phyloP scores from a whole-genome alignment of 192 early-diverging fungal species.

The Geranomyces michiganensis region DNA sequence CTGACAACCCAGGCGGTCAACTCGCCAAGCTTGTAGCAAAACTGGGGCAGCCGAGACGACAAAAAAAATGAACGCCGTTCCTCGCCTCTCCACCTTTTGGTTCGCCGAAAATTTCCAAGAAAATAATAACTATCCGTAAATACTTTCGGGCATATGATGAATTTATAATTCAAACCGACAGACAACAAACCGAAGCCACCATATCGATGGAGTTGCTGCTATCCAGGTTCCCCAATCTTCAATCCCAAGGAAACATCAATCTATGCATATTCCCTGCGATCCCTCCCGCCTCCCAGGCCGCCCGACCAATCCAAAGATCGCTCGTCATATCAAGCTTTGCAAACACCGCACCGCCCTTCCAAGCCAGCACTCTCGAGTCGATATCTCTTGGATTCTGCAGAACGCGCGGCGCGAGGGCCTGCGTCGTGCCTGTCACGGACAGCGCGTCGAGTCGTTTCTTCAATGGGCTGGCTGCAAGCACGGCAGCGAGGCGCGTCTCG shows the following conservation, averaged over 20 bases:
- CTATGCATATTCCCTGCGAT: conserved; percentile 10
- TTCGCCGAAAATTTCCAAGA: too few species aligned
- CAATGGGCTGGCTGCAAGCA: conserved; percentile 3
- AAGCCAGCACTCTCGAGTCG: conserved; percentile 78
- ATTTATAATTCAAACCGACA: too few species aligned
- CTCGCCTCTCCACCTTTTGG: too few species aligned
- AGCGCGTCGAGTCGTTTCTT: conserved; percentile 52
- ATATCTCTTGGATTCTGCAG: conserved; percentile 80
- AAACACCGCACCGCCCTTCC: conserved; percentile 87
- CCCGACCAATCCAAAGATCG: conserved; percentile 76
- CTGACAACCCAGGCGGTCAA: too few species aligned
- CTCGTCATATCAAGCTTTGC: conserved; percentile 74
- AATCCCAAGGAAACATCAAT: conserved; percentile 35
- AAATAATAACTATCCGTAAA: too few species aligned
- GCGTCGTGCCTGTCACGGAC: conserved; percentile 40
- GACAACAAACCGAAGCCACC: too few species aligned
- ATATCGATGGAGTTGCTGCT: too few species aligned
- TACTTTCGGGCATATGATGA: too few species aligned
- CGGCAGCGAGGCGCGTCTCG: conserved; percentile 47
- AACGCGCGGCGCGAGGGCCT: conserved; percentile 36
- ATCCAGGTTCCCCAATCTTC: too few species aligned
- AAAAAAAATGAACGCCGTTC: too few species aligned
- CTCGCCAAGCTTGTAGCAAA: too few species aligned
- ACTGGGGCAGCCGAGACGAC: too few species aligned
- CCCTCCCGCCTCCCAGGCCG: conserved; percentile 66